phyloP scores from a whole-genome alignment of 768 basidiomycete species.

The Russula ochroleuca region DNA sequence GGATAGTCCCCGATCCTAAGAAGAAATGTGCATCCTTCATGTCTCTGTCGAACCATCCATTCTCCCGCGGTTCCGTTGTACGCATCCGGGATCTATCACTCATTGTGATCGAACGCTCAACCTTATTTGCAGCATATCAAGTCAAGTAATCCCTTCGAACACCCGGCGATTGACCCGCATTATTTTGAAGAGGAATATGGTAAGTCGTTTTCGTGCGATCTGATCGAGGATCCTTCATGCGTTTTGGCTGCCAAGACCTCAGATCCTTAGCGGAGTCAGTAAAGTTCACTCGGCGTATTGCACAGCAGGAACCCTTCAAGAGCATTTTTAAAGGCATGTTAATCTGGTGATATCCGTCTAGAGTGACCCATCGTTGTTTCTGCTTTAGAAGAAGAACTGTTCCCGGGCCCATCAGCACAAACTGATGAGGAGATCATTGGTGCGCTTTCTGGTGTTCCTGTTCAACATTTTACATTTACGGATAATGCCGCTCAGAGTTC shows the following conservation, averaged over 20 bases:
- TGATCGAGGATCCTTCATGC: too few species aligned
- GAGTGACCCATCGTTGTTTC: not conserved
- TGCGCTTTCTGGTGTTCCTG: not conserved
- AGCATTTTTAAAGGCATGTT: slow-evolving; percentile 14
- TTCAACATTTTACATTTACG: not conserved
- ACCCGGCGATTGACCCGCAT: slow-evolving; percentile 26
- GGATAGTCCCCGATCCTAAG: slow-evolving; percentile 7
- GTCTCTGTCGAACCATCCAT: slow-evolving; percentile 6
- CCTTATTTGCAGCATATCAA: slow-evolving; percentile 19
- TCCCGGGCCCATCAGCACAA: slow-evolving; percentile 18
- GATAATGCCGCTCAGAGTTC: not conserved
- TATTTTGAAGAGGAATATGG: slow-evolving; percentile 28
- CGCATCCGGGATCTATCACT: not conserved
- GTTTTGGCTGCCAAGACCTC: slow-evolving; percentile 8
- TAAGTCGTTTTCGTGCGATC: not conserved
- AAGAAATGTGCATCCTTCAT: slow-evolving; percentile 14
- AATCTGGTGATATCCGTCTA: not conserved
- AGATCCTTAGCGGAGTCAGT: slow-evolving; percentile 24
- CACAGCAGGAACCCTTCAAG: slow-evolving; percentile 27
- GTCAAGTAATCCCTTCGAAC: slow-evolving; percentile 18
- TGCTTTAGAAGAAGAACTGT: slow-evolving; percentile 9
- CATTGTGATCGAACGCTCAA: not conserved
- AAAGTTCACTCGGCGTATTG: slow-evolving; percentile 27
- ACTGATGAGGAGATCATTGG: slow-evolving; percentile 21
- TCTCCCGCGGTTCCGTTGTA: slow-evolving; percentile 27